Evolutionary conservation across 1,139 yeast genomes (phyloP).

Genomic region (Wickerhamomyces sp.): DNA sequence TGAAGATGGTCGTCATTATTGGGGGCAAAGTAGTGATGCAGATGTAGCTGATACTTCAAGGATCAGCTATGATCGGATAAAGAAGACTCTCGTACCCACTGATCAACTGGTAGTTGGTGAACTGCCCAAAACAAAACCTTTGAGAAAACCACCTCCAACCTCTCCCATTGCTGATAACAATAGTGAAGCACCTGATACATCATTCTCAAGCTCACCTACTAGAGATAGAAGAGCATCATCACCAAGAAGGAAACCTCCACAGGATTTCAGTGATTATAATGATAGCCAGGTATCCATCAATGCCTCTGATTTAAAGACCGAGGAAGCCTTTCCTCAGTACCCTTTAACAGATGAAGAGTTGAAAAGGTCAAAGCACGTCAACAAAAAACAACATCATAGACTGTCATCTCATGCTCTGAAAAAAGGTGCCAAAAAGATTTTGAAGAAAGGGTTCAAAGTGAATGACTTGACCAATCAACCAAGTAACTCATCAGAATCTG

Average conservation of each 20-base stretch:
- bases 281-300: not conserved
- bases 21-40: not conserved
- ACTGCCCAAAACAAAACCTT: not conserved
- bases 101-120: not conserved
- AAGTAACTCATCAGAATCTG: not conserved
- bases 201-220: not conserved
- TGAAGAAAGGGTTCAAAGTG: conserved; percentile 20
- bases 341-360: conserved; percentile 12
- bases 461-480: not conserved
- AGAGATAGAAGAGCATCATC: conserved; percentile 9
- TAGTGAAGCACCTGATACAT: not conserved
- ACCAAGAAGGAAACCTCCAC: conserved; percentile 22
- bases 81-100: not conserved
- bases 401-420: conserved; percentile 13
- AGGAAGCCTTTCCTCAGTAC: conserved; percentile 20
- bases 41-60: not conserved
- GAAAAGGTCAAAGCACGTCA: not conserved
- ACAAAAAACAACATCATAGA: conserved; percentile 4
- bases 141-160: conserved; percentile 15
- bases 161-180: conserved; percentile 2
- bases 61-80: not conserved
- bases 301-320: not conserved
- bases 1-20: not conserved
- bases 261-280: conserved; percentile 3
- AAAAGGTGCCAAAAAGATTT: conserved; percentile 23